Evolutionary conservation across 1,139 yeast species (phyloP).

Genomic region (Hyphopichia burtonii): DNA sequence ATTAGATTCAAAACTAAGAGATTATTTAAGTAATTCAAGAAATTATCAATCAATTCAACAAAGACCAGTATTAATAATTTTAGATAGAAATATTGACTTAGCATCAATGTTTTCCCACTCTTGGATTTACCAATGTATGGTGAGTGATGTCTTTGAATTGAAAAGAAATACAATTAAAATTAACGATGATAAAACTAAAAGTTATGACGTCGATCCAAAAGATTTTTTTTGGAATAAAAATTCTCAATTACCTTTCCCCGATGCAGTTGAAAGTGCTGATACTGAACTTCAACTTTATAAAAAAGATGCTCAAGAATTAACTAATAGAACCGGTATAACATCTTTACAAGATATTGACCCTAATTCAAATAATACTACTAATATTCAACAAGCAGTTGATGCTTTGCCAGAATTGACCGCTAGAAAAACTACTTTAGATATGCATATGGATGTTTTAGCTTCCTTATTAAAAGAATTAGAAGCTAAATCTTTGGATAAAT

Average conservation of each 20-base stretch:
- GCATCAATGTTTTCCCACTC: conserved; percentile 95
- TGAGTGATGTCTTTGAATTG: conserved; percentile 84
- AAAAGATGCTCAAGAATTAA: conserved; percentile 81
- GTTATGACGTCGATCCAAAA: conserved; percentile 83
- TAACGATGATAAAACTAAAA: conserved; percentile 40
- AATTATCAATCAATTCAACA: conserved; percentile 35
- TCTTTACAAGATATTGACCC: conserved; percentile 75
- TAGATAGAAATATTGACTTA: conserved; percentile 87
- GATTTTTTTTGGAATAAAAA: conserved; percentile 91
- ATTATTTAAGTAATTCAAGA: conserved; percentile 74
- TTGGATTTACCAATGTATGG: conserved; percentile 97
- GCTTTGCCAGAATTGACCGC: conserved; percentile 91
- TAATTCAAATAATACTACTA: conserved; percentile 59
- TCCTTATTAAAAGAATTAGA: conserved; percentile 80
- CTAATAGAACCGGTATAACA: conserved; percentile 73
- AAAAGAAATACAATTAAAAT: conserved; percentile 66
- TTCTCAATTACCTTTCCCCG: conserved; percentile 90
- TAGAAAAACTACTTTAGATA: conserved; percentile 82
- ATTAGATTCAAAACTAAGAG: conserved; percentile 78
- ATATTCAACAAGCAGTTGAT: conserved; percentile 85
- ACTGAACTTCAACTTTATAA: conserved; percentile 77
- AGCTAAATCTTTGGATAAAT: conserved; percentile 80
- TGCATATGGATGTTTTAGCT: conserved; percentile 96
- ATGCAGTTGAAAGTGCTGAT: conserved; percentile 95
- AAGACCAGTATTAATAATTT: conserved; percentile 73